Evolutionary conservation across 1,284 basidiomycete species (phyloP).

Genomic region (Microbotryum intermedium): DNA sequence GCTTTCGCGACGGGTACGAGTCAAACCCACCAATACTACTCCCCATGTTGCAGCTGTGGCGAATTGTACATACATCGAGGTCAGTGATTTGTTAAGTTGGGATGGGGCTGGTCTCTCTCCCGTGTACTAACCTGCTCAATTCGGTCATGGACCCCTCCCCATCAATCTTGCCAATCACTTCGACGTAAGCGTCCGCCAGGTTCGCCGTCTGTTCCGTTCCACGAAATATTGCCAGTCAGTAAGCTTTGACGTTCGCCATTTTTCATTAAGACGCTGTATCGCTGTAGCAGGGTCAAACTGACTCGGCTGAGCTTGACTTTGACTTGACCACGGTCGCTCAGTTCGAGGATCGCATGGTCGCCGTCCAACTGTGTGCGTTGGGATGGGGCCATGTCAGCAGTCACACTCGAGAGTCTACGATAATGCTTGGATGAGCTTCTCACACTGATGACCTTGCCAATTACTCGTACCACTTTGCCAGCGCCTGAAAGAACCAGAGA

Average conservation of each 20-base stretch:
- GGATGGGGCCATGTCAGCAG: background rate
- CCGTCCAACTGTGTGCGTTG: conserved; percentile 45
- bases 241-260: too few relatives aligned
- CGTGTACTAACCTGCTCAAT: conserved; percentile 46
- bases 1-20: background rate
- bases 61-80: background rate
- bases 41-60: conserved; percentile 51
- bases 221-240: too few relatives aligned
- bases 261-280: too few relatives aligned
- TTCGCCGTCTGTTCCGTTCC: conserved; percentile 17
- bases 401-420: too few relatives aligned
- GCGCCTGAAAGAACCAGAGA: conserved; percentile 17
- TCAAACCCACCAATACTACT: conserved; percentile 54
- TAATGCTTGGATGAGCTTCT: conserved; percentile 22
- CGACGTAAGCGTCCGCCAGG: conserved; percentile 54
- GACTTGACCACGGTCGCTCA: conserved; percentile 64
- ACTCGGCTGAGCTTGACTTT: conserved; percentile 50
- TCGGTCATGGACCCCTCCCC: conserved; percentile 54
- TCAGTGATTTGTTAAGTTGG: too few relatives aligned
- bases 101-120: too few relatives aligned
- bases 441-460: conserved; percentile 61
- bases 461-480: conserved; percentile 58
- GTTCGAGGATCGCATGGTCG: conserved; percentile 55
- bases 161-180: conserved; percentile 63
- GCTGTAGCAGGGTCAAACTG: conserved; percentile 23